Evolutionary conservation across 345 rosid genomes (phyloP).

Genomic region (Punica granatum): DNA sequence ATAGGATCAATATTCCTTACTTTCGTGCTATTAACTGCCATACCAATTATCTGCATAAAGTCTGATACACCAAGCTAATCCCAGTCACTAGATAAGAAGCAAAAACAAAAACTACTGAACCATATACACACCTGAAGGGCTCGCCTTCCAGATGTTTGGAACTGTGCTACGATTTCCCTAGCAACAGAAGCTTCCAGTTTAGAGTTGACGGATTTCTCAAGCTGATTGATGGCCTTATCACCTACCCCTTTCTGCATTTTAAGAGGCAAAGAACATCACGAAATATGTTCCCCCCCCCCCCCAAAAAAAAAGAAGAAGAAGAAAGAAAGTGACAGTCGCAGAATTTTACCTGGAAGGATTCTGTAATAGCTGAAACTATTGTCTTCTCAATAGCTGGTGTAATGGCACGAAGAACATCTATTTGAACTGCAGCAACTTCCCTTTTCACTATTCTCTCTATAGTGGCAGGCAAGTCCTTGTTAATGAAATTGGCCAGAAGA

Average conservation of each 20-base stretch:
- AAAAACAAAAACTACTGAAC: background rate
- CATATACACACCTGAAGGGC: slow-evolving; percentile 64
- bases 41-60: background rate
- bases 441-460: slow-evolving; percentile 67
- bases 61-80: background rate
- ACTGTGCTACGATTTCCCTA: slow-evolving; percentile 79
- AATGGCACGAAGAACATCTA: slow-evolving; percentile 39
- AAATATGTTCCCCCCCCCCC: background rate
- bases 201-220: slow-evolving; percentile 70
- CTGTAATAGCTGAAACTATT: slow-evolving; percentile 51
- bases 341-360: slow-evolving; percentile 72
- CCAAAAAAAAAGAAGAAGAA: too few species aligned
- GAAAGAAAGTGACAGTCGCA: background rate
- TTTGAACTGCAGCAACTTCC: slow-evolving; percentile 49
- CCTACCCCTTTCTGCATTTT: slow-evolving; percentile 67
- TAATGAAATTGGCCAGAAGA: slow-evolving; percentile 39
- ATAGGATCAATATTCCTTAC: too few species aligned
- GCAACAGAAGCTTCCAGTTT: slow-evolving; percentile 76
- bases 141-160: slow-evolving; percentile 90
- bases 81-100: background rate
- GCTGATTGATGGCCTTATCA: slow-evolving; percentile 82
- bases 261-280: slow-evolving; percentile 13
- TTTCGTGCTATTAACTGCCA: too few species aligned
- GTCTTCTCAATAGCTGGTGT: slow-evolving; percentile 63
- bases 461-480: slow-evolving; percentile 48